Evolutionary conservation across 129 eudicot species (phyloP), one percentile per base, ranked within the genome.

Genomic region (Erigeron canadensis): DNA sequence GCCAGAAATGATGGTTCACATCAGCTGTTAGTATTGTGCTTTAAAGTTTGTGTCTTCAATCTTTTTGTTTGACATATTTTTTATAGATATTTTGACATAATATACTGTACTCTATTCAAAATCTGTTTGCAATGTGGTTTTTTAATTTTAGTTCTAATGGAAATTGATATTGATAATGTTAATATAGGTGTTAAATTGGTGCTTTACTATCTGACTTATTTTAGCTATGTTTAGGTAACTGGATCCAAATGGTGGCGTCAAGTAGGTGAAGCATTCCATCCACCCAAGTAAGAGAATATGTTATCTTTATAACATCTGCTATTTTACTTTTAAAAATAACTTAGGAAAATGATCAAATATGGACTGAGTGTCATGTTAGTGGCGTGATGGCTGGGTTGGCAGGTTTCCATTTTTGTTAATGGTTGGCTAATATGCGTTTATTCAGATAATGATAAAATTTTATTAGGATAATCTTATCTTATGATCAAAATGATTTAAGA

Each of bases 221-320:
- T 19, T 53, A 38, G 22, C 8, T 47, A 70, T 59, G 47, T 82
- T 37, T 71, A 92, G 98, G 96, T 92, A 34, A 89, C 96, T 58
- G 94, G 84, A 63, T 62, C 89, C 75, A 92, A 92, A 81, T 75
- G 87, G 70, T 92, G 98, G 98, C 86, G 98, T 71, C 95, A 92
- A 83, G 91, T 92, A 37, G 98, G 98, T 80, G 98, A 92, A 68
- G 82, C 95, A 44, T 92, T 92, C 70, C 89, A 80, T 73, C 98
- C 98, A 18, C 98, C 98, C 46, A 89, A 92, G 98, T 92, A 92
- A 83, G 97, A 40, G 51, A 17, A n/a, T 19, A 11, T 55, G 19
- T 22, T 62, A 55, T 59, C 13, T 47, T 75, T 46, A 38, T 72
- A 48, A 18, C 13, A 42, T 53, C 60, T 71, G 42, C 39, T 28